Percentiles rank a stretch among this genome's conserved stretches.
phyloP scores from a whole-genome alignment of 2,329 filamentous ascomycete genomes.

The Helotiales sp. region DNA sequence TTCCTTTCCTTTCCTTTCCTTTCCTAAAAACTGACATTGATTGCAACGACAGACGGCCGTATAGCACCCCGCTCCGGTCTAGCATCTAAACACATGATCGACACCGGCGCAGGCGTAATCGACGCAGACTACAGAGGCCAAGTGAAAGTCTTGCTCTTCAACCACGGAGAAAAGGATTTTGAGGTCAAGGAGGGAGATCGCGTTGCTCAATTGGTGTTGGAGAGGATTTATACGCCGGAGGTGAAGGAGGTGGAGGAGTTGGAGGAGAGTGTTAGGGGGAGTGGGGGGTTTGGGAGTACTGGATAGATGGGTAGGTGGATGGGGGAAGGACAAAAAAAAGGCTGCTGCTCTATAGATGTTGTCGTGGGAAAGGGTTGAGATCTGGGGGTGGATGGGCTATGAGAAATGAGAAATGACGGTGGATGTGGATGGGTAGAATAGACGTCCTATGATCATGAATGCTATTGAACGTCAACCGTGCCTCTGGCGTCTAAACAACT shows the following conservation, averaged over 20 bases:
- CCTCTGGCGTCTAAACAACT: too few species aligned
- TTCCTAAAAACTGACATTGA: not conserved
- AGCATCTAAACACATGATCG: constrained; percentile 92
- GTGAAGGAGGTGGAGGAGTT: constrained; percentile 87
- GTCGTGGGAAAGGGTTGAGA: too few species aligned
- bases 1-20: constrained; percentile 3
- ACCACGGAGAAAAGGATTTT: constrained; percentile 83
- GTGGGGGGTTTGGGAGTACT: constrained; percentile 89
- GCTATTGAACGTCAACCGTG: not conserved
- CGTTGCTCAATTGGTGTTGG: constrained; percentile 88
- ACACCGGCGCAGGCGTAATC: constrained; percentile 94
- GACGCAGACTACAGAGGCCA: constrained; percentile 96
- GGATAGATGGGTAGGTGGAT: constrained; percentile 46
- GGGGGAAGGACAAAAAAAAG: too few species aligned
- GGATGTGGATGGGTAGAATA: not conserved
- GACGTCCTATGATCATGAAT: not conserved
- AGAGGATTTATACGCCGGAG: constrained; percentile 92
- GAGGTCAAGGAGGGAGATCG: constrained; percentile 82
- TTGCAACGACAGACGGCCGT: constrained; percentile 66
- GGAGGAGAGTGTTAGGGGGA: constrained; percentile 86
- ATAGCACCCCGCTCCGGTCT: constrained; percentile 90
- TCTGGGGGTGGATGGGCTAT: not conserved
- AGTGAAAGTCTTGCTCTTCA: constrained; percentile 94
- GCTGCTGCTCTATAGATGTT: too few species aligned
- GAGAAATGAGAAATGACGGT: not conserved